phyloP scores from a whole-genome alignment of 2,329 filamentous ascomycete genomes.

The Fusarium sp. region DNA sequence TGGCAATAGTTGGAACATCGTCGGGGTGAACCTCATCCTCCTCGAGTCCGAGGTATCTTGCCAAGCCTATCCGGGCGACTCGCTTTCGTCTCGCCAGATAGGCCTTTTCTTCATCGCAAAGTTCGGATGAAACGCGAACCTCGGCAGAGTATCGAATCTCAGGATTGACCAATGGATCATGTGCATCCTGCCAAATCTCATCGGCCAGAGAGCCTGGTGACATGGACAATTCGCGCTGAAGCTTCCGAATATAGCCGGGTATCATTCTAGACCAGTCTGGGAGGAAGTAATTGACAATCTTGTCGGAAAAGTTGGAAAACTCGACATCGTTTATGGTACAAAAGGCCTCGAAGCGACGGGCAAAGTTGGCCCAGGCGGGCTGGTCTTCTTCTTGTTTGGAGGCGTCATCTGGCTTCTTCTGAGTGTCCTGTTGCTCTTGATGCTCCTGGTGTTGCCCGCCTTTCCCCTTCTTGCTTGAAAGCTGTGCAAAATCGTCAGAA shows the following conservation, averaged over 20 bases:
- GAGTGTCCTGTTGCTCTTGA: constrained; percentile 15
- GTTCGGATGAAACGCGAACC: constrained; percentile 83
- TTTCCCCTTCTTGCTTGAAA: constrained; percentile 42
- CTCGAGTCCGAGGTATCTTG: constrained; percentile 82
- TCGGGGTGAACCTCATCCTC: constrained; percentile 89
- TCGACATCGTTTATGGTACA: constrained; percentile 66
- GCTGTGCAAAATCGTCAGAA: constrained; percentile 55
- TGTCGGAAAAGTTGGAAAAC: constrained; percentile 66
- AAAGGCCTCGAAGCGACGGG: constrained; percentile 63
- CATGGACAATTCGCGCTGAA: constrained; percentile 90
- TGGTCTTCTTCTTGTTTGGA: constrained; percentile 40
- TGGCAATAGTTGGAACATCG: constrained; percentile 91
- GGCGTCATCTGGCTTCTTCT: constrained; percentile 14
- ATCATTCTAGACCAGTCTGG: constrained; percentile 85
- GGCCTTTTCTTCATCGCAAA: constrained; percentile 85
- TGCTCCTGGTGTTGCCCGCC: constrained; percentile 11
- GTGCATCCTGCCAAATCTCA: constrained; percentile 93
- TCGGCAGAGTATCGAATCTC: constrained; percentile 86
- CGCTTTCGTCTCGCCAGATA: constrained; percentile 78
- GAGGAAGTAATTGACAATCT: constrained; percentile 77
- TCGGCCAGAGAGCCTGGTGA: constrained; percentile 88
- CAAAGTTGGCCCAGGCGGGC: constrained; percentile 62
- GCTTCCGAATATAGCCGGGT: constrained; percentile 81
- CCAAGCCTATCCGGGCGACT: constrained; percentile 78
- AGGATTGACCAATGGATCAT: constrained; percentile 84